phyloP scores from a whole-genome alignment of 768 basidiomycete genomes.

The Myochromella boudieri region DNA sequence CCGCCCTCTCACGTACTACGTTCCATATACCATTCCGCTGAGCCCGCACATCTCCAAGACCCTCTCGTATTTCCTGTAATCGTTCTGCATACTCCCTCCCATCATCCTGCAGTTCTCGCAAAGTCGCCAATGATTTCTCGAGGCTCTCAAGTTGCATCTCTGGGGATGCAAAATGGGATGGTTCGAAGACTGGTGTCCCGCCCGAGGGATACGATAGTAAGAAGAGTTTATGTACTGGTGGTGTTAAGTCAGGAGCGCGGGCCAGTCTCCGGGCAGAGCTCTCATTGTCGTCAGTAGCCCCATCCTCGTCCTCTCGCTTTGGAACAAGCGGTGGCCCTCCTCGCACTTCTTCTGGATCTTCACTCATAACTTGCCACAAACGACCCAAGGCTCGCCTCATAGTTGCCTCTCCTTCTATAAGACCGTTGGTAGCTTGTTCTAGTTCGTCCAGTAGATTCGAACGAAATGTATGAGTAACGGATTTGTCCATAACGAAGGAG shows the following conservation, averaged over 20 bases:
- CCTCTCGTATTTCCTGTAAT: conserved; percentile 80
- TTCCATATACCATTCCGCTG: conserved; percentile 79
- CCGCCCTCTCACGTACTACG: conserved; percentile 68
- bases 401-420: conserved; percentile 80
- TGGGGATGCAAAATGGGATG: conserved; percentile 62
- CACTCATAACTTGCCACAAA: conserved; percentile 79
- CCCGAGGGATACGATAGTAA: conserved; percentile 50
- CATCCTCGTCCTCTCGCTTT: conserved; percentile 69
- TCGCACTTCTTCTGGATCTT: conserved; percentile 51
- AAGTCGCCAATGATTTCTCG: conserved; percentile 70
- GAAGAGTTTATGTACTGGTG: conserved; percentile 66
- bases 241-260: conserved; percentile 67
- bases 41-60: conserved; percentile 69
- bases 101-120: conserved; percentile 84
- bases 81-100: conserved; percentile 85
- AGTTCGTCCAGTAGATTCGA: conserved; percentile 76
- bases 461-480: conserved; percentile 82
- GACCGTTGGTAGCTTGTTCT: conserved; percentile 76
- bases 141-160: conserved; percentile 68
- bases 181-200: conserved; percentile 49
- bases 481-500: conserved; percentile 84
- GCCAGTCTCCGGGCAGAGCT: conserved; percentile 42
- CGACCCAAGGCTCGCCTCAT: conserved; percentile 75
- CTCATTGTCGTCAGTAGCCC: conserved; percentile 43
- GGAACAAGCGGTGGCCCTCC: conserved; percentile 48